phyloP scores from a whole-genome alignment of 192 early-diverging fungal genomes.

The Coemansia sp. region DNA sequence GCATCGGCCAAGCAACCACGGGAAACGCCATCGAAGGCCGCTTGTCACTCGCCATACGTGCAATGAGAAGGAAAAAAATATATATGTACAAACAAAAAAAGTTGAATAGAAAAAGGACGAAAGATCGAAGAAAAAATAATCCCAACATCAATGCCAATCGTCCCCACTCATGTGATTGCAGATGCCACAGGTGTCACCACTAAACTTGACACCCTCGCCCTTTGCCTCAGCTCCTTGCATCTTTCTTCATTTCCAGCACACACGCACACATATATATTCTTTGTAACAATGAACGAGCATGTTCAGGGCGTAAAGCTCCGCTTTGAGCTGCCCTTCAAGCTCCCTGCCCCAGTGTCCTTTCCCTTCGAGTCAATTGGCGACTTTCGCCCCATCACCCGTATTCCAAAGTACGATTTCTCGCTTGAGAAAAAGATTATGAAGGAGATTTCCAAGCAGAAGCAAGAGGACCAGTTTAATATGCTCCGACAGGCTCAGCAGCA shows the following conservation, averaged over 20 bases:
- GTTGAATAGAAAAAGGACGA: too few relatives aligned
- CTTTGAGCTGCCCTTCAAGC: conserved; percentile 51
- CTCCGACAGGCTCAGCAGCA: conserved; percentile 56
- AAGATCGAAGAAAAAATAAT: not conserved
- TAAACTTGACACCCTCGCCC: not conserved
- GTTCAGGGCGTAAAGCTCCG: conserved; percentile 56
- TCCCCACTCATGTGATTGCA: conserved; percentile 1
- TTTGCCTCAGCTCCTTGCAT: not conserved
- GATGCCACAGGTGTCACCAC: not conserved
- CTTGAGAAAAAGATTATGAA: conserved; percentile 58
- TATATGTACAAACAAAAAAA: not conserved
- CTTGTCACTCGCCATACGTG: not conserved
- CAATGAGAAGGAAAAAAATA: not conserved
- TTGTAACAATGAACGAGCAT: conserved; percentile 44
- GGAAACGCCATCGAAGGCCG: conserved; percentile 27
- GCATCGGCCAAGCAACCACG: conserved; percentile 39
- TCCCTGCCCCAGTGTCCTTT: conserved; percentile 55
- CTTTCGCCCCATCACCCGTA: conserved; percentile 47
- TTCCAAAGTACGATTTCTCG: conserved; percentile 61
- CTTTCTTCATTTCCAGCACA: not conserved
- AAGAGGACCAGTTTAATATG: conserved; percentile 50
- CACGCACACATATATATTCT: not conserved
- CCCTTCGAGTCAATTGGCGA: conserved; percentile 59
- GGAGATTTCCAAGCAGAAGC: conserved; percentile 54
- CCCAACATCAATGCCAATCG: not conserved